A percentile compares a stretch with the other conserved stretches of the same genome.
These are phyloP conservation scores for Auriculariales sp. DNA, from an alignment of 768 basidiomycete species.

Conservation along the genomic window DNA sequence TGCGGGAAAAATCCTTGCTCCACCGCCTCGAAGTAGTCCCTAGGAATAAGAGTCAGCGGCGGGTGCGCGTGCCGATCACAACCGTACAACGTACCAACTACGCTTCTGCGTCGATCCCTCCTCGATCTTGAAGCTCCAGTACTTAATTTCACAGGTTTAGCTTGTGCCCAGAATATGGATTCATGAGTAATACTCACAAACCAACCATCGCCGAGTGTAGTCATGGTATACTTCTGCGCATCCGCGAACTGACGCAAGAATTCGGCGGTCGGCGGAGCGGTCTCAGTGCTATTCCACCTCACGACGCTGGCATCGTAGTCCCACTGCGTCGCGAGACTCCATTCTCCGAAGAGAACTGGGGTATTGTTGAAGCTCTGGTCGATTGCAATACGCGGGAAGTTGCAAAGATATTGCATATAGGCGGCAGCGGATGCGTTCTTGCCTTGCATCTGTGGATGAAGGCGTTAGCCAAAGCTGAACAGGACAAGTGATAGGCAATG, in stretches of 20 bases:
- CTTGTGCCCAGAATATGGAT: background rate
- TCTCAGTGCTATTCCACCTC: no score
- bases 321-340: slow-evolving; percentile 53
- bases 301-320: no score
- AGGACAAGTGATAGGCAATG: no score
- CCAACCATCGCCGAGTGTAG: slow-evolving; percentile 49
- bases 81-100: slow-evolving; percentile 39
- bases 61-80: background rate
- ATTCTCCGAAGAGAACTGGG: slow-evolving; percentile 44
- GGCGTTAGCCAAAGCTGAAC: no score
- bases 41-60: slow-evolving; percentile 13
- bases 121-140: slow-evolving; percentile 67
- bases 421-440: slow-evolving; percentile 55
- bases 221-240: slow-evolving; percentile 53
- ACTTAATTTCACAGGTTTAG: slow-evolving; percentile 18
- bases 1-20: slow-evolving; percentile 42
- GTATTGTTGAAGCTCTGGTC: slow-evolving; percentile 30
- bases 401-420: slow-evolving; percentile 56
- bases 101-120: slow-evolving; percentile 31
- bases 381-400: slow-evolving; percentile 38
- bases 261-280: slow-evolving; percentile 43
- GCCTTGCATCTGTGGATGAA: slow-evolving; percentile 44
- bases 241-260: slow-evolving; percentile 61
- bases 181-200: slow-evolving; percentile 30
- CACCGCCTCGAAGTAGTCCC: slow-evolving; percentile 59